These are phyloP conservation scores for Pyrus bretschneideri DNA, from an alignment of 306 rosid species.

Conservation along the genomic window DNA sequence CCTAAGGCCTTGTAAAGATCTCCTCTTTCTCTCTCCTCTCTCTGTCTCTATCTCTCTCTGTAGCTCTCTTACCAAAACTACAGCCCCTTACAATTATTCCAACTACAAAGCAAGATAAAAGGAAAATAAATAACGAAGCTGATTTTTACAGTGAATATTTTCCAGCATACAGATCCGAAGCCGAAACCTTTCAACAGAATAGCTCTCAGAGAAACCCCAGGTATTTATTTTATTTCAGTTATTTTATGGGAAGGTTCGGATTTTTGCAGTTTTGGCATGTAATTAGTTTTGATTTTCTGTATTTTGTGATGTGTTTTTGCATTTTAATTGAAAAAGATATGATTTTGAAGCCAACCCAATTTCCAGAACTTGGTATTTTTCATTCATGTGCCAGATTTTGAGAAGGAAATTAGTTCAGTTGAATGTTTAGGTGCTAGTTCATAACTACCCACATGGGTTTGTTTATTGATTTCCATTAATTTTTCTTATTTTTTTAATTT, in stretches of 20 bases:
- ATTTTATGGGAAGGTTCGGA: background rate
- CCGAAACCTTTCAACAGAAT: background rate
- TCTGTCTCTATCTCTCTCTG: background rate
- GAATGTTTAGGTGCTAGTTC: background rate
- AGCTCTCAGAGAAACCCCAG: background rate
- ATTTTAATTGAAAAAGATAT: background rate
- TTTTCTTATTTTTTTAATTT: background rate
- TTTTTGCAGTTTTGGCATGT: background rate
- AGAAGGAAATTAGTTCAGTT: background rate
- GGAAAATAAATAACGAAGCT: background rate
- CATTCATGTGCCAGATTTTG: background rate
- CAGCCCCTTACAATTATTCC: conserved; percentile 26
- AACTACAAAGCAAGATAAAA: background rate
- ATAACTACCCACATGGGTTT: background rate
- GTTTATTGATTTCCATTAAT: background rate
- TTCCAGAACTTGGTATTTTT: background rate
- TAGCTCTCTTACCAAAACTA: conserved; percentile 16
- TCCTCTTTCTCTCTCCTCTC: conserved; percentile 19
- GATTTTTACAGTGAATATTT: background rate
- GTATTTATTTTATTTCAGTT: background rate
- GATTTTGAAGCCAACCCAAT: background rate
- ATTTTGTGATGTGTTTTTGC: background rate
- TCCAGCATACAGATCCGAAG: background rate
- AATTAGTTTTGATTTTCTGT: background rate
- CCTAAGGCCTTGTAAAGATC: conserved; percentile 62